Evolutionary conservation across 768 basidiomycete genomes (phyloP), one percentile per base, ranked within the genome.

Genomic region (Lactarius psammicola): DNA sequence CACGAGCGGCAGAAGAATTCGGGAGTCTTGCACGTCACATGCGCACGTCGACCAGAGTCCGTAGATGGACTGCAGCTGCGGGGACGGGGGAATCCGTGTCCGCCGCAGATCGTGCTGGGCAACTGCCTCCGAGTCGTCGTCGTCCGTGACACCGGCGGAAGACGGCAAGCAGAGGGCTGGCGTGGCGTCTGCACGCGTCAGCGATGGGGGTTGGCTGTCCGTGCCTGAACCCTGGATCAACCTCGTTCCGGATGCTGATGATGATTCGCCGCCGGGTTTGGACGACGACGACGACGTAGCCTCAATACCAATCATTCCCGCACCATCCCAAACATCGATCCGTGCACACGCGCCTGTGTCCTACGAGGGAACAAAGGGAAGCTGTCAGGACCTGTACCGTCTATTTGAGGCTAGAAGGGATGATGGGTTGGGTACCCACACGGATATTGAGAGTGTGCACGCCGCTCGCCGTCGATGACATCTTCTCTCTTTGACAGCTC

Each of bases 1-100:
- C 9, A 38, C 31, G 17, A 58, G 33, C 34, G 49, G 57, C 33
- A 36, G 23, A 2, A 13, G 20, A 26, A 15, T 13, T 10, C n/a
- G 30, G 17, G n/a, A 15, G 8, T 63, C 61, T 30, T 66, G 51
- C 53, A 13, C 40, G 3, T 62, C 65, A 4, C 33, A 36, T 13
- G 20, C 17, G 18, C 49, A 66, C 13, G 56, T 53, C n/a, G 30
- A 42, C 60, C 60, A 66, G 36, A 58, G 56, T 13, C 49, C 49
- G 38, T 58, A 66, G 8, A 62, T 18, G 23, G 56, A 51, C 31
- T 56, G 46, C 10, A 53, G 23, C 9, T 34, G 54, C 5, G 44
- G n/a, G 2, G 42, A 26, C 1, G 59, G 34, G 6, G 63, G 10
- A 7, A 36, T 20, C 2, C 20, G n/a, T n/a, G n/a, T n/a, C n/a